Evolutionary conservation across 306 rosid genomes (phyloP), one percentile per base, ranked within the genome.

Genomic region (Pachyrhizus erosus): DNA sequence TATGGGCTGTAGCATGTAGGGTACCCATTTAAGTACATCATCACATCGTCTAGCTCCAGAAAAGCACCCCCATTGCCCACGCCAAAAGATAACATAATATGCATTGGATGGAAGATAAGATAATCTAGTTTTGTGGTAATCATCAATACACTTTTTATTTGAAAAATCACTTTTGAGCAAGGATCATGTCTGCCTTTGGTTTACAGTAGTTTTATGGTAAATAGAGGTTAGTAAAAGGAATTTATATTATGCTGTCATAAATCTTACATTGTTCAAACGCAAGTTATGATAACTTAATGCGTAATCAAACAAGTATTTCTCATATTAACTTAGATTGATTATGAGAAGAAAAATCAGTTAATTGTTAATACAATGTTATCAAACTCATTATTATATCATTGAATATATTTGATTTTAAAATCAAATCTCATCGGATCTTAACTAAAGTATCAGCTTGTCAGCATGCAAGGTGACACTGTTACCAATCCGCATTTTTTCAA

Each of bases 121-220:
- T 68, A 20, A 67, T 67, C 23, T 68, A 68, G 21, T 68, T 68
- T 21, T 68, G 27, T 42, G 74, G 34, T 42, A 69, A 69, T 69
- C 11, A 45, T 24, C 1, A 1, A n/a, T 37, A 9, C 23, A n/a
- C 17, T 66, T 33, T 27, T 65, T 18, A 18, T 66, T 66, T 66
- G 48, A 17, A 64, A 64, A 62, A 24, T 26, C 39, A 26, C 68
- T 10, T 58, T 24, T 23, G n/a, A 62, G 43, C 70, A 29, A 7
- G 23, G 34, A 14, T 62, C 40, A 62, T 10, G 69, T 21, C 33
- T 49, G 18, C 21, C 55, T 51, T 5, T n/a, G n/a, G n/a, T n/a
- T n/a, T n/a, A n/a, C n/a, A n/a, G n/a, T n/a, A n/a, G n/a, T n/a
- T 34, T 3, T 34, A 34, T 34, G 39, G 39, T 34, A 34, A 34